Evolutionary conservation across 129 eudicot species (phyloP).

Genomic region (Centaurea solstitialis): DNA sequence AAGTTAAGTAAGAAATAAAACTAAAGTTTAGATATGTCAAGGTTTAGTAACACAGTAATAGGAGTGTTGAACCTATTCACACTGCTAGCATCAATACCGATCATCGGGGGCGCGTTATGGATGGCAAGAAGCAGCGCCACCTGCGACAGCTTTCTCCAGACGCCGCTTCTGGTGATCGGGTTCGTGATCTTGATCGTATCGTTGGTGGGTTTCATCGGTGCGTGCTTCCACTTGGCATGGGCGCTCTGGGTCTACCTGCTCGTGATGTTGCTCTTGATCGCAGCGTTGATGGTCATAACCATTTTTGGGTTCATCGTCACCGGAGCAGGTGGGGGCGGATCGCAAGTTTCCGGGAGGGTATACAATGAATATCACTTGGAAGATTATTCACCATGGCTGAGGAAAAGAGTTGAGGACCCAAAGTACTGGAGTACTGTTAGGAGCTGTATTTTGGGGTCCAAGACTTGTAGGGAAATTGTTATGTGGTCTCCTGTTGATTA

Average conservation of each 20-base stretch:
- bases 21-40: slow-evolving; percentile 37
- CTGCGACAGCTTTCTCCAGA: slow-evolving; percentile 81
- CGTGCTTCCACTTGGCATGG: slow-evolving; percentile 81
- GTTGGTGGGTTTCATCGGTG: slow-evolving; percentile 78
- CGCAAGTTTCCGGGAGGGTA: slow-evolving; percentile 52
- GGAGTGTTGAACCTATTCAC: slow-evolving; percentile 83
- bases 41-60: slow-evolving; percentile 81
- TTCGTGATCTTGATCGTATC: slow-evolving; percentile 71
- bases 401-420: slow-evolving; percentile 58
- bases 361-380: slow-evolving; percentile 68
- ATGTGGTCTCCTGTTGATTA: slow-evolving; percentile 83
- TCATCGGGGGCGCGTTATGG: slow-evolving; percentile 86
- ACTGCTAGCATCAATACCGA: slow-evolving; percentile 78
- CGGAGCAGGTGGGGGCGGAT: slow-evolving; percentile 68
- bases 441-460: slow-evolving; percentile 75
- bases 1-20: not conserved
- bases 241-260: slow-evolving; percentile 68
- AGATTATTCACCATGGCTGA: slow-evolving; percentile 74
- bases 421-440: slow-evolving; percentile 57
- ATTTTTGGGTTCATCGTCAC: slow-evolving; percentile 82
- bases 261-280: slow-evolving; percentile 63
- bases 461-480: slow-evolving; percentile 65
- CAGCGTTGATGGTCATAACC: slow-evolving; percentile 50
- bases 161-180: slow-evolving; percentile 73
- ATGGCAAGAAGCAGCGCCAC: slow-evolving; percentile 68